Conservation (phyloP, 2,329 filamentous ascomycete species). For the Canariomyces notabilis region DNA sequence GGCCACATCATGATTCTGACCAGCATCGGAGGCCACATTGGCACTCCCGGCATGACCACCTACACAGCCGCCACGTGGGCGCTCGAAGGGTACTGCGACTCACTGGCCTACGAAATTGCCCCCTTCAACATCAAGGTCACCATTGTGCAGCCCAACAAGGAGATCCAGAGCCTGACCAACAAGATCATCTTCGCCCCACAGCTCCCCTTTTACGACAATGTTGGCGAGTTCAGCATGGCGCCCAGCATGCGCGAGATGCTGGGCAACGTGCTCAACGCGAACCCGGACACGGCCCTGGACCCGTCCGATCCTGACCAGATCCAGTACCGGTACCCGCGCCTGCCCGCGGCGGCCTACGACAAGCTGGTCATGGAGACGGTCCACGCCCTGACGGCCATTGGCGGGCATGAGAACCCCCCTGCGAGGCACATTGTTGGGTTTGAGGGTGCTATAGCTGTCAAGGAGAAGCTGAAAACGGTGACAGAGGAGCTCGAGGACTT, state of each 20-base stretch:
- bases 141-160: constrained; percentile 91
- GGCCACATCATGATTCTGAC: constrained; percentile 89
- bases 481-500: constrained; percentile 97
- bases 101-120: constrained; percentile 89
- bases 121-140: constrained; percentile 97
- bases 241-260: constrained; percentile 81
- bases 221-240: constrained; percentile 65
- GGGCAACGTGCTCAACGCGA: constrained; percentile 68
- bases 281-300: constrained; percentile 59
- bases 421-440: constrained; percentile 89
- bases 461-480: constrained; percentile 93
- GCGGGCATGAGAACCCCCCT: constrained; percentile 92
- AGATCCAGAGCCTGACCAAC: constrained; percentile 83
- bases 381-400: constrained; percentile 84
- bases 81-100: constrained; percentile 92
- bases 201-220: constrained; percentile 59
- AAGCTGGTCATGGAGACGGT: constrained; percentile 82
- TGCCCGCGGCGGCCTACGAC: constrained; percentile 64
- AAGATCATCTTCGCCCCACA: constrained; percentile 78
- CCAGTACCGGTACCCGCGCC: constrained; percentile 66
- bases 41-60: constrained; percentile 84
- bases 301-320: constrained; percentile 39
- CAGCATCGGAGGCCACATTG: constrained; percentile 86
- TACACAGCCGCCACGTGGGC: constrained; percentile 94
- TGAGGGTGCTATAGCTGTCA: constrained; percentile 81